A percentile compares a stretch with the other conserved stretches of the same genome.
Conservation (phyloP, 768 basidiomycete species). For the Amanita inopinata region DNA sequence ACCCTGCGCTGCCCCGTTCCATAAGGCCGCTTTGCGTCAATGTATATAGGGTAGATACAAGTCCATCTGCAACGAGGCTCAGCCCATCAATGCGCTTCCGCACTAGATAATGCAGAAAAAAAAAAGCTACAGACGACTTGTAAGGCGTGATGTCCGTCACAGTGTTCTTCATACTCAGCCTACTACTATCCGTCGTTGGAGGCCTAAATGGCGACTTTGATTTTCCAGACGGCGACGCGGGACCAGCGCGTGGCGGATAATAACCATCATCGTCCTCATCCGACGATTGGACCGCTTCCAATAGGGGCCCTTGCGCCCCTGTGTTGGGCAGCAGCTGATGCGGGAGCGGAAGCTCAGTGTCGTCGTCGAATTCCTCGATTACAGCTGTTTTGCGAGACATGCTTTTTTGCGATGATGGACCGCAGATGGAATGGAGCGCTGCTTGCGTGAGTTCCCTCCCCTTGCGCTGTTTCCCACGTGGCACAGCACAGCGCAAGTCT, state of each 20-base stretch:
- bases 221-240: constrained; percentile 41
- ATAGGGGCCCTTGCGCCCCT: constrained; percentile 62
- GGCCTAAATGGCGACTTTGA: constrained; percentile 16
- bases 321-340: constrained; percentile 53
- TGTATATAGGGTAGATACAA: constrained; percentile 92
- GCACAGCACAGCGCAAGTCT: neutral
- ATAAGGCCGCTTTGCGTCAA: constrained; percentile 90
- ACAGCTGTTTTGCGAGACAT: constrained; percentile 69
- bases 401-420: too few relatives aligned
- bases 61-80: constrained; percentile 60
- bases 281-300: constrained; percentile 59
- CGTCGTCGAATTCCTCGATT: constrained; percentile 86
- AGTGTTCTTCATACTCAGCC: constrained; percentile 23
- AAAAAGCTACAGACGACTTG: constrained; percentile 50
- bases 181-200: constrained; percentile 15
- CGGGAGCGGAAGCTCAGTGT: constrained; percentile 83
- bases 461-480: constrained; percentile 13
- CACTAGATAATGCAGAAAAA: constrained; percentile 4
- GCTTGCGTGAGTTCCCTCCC: neutral
- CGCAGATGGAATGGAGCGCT: neutral
- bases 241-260: constrained; percentile 34
- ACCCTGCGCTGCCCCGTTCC: constrained; percentile 78
- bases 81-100: constrained; percentile 12
- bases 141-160: constrained; percentile 75
- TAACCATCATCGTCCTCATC: constrained; percentile 44